A percentile compares a stretch with the other conserved stretches of the same genome.
Conservation (phyloP, 176 grass and related monocot species). For the Carex scoparia region DNA sequence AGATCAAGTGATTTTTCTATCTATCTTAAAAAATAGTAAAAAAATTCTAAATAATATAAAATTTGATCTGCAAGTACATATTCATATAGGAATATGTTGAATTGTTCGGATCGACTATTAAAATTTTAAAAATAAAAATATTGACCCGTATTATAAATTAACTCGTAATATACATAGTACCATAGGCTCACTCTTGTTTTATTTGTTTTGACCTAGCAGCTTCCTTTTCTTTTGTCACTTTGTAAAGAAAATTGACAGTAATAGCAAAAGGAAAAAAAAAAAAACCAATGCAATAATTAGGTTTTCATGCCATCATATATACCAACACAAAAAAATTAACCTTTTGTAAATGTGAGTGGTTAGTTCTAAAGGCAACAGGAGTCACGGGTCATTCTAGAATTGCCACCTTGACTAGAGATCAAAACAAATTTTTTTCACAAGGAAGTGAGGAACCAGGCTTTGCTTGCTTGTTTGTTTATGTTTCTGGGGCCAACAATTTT, state of each 20-base stretch:
- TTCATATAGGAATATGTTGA: too few relatives aligned
- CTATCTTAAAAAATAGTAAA: too few relatives aligned
- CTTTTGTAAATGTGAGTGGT: slow-evolving; percentile 2
- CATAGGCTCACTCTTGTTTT: background rate
- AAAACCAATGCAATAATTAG: background rate
- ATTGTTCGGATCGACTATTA: too few relatives aligned
- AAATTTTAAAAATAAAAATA: too few relatives aligned
- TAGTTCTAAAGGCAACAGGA: slow-evolving; percentile 9
- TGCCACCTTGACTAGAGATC: slow-evolving; percentile 20
- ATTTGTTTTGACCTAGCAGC: background rate
- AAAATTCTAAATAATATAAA: too few relatives aligned
- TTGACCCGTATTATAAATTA: too few relatives aligned
- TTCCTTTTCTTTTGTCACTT: background rate
- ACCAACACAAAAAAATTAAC: background rate
- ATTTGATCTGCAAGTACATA: too few relatives aligned
- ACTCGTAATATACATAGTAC: too few relatives aligned
- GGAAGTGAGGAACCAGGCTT: background rate
- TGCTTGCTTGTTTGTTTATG: background rate
- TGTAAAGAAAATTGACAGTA: background rate
- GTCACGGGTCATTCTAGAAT: slow-evolving; percentile 39
- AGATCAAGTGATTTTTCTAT: too few relatives aligned
- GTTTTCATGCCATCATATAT: background rate
- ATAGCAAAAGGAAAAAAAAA: slow-evolving; percentile 1
- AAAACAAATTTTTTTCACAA: background rate
- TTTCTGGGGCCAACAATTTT: background rate